phyloP scores from a whole-genome alignment of 2,329 filamentous ascomycete genomes.

The Sporothrix dimorphospora region DNA sequence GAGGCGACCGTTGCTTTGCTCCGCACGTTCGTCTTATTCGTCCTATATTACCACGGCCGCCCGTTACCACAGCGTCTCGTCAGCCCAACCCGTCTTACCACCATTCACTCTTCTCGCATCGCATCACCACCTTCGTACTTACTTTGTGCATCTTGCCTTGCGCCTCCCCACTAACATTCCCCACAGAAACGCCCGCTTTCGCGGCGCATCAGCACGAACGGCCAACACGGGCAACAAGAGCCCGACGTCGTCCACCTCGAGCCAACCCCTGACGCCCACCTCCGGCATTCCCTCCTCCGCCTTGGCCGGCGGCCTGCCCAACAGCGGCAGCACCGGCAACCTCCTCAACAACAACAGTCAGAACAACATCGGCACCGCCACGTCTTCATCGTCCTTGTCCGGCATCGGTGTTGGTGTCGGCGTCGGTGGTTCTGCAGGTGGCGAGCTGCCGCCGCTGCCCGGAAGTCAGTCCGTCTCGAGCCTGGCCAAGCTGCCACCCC shows the following conservation, averaged over 20 bases:
- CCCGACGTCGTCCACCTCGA: constrained; percentile 31
- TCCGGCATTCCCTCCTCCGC: constrained; percentile 21
- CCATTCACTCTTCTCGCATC: neutral
- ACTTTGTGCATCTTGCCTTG: neutral
- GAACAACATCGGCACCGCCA: constrained; percentile 7
- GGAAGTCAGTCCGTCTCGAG: constrained; percentile 56
- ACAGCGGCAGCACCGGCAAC: constrained; percentile 17
- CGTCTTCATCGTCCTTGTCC: neutral
- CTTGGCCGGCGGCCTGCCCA: constrained; percentile 21
- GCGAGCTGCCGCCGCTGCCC: constrained; percentile 50
- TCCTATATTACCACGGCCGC: constrained; percentile 4
- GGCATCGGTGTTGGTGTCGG: neutral
- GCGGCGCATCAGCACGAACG: constrained; percentile 27
- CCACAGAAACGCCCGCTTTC: constrained; percentile 32
- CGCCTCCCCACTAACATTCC: neutral
- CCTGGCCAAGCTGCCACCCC: constrained; percentile 61
- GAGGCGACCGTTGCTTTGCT: constrained; percentile 5
- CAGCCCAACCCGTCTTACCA: neutral
- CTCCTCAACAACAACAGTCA: neutral
- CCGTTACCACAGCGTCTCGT: neutral
- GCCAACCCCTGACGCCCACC: constrained; percentile 47
- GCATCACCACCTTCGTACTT: neutral
- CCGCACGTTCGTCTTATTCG: constrained; percentile 11
- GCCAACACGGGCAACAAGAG: constrained; percentile 29
- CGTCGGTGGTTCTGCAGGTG: constrained; percentile 7